phyloP scores from a whole-genome alignment of 306 rosid genomes.

The Quercus agrifolia region DNA sequence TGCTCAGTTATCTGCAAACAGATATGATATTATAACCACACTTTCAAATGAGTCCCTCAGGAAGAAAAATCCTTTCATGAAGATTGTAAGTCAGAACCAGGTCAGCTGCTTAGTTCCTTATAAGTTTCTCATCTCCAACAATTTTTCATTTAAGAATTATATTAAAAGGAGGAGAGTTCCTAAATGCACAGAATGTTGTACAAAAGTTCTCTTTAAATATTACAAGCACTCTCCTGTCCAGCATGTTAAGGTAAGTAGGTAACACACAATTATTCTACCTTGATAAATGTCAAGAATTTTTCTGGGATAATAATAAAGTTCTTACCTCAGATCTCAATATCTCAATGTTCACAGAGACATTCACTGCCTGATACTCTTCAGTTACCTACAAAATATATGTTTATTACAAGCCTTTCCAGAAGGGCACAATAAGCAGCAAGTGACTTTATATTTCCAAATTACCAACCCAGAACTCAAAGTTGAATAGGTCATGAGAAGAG shows the following conservation, averaged over 20 bases:
- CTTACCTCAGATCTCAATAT: constrained; percentile 68
- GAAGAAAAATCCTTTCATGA: neutral
- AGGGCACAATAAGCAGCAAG: constrained; percentile 26
- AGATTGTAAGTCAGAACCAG: neutral
- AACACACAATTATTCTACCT: neutral
- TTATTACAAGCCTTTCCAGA: constrained; percentile 32
- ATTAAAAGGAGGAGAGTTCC: too few species aligned
- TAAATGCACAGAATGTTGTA: too few species aligned
- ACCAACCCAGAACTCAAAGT: constrained; percentile 95
- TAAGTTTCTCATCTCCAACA: neutral
- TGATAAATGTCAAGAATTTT: constrained; percentile 1
- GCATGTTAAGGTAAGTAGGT: neutral
- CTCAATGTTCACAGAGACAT: constrained; percentile 81
- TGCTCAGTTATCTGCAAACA: neutral
- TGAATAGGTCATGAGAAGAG: constrained; percentile 93
- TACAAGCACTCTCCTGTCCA: too few species aligned
- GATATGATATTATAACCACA: neutral
- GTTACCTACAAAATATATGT: constrained; percentile 67
- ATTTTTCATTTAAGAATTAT: too few species aligned
- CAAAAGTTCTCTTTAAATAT: too few species aligned
- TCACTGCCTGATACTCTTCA: constrained; percentile 94
- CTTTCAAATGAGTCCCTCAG: neutral
- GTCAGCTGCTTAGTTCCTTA: constrained; percentile 8
- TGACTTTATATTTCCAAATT: constrained; percentile 26
- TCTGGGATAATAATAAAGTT: constrained; percentile 17